A percentile compares a stretch with the other conserved stretches of the same genome.
These are phyloP conservation scores for Waitea zeae DNA, from an alignment of 1,284 basidiomycete genomes.

Conservation along the genomic window DNA sequence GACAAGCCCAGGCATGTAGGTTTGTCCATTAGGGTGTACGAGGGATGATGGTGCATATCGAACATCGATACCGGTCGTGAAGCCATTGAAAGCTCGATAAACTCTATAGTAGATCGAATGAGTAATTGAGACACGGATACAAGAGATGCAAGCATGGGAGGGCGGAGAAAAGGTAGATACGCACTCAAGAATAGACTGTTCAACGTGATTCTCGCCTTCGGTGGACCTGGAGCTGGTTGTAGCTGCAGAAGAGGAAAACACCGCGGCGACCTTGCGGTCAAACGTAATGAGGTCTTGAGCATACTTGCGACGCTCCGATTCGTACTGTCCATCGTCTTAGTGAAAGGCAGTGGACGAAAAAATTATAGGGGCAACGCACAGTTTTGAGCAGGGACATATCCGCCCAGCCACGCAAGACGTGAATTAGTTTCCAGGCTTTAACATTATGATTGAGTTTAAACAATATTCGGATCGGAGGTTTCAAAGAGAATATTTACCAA, in stretches of 20 bases:
- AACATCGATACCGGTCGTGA: conserved; percentile 49
- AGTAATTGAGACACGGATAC: background rate
- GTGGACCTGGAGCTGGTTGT: too few relatives aligned
- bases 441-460: too few relatives aligned
- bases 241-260: too few relatives aligned
- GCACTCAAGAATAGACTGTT: too few relatives aligned
- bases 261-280: conserved; percentile 54
- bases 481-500: conserved; percentile 21
- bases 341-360: background rate
- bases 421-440: conserved; percentile 58
- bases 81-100: conserved; percentile 39
- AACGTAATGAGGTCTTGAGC: conserved; percentile 71
- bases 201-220: too few relatives aligned
- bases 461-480: too few relatives aligned
- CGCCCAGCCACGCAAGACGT: conserved; percentile 59
- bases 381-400: conserved; percentile 50
- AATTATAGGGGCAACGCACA: conserved; percentile 20
- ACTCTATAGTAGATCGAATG: conserved; percentile 20
- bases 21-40: conserved; percentile 25
- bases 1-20: conserved; percentile 24
- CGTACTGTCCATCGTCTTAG: conserved; percentile 28
- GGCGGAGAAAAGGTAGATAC: conserved; percentile 6
- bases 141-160: too few relatives aligned
- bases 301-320: conserved; percentile 53
- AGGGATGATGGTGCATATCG: conserved; percentile 39